Base-by-base conservation (phyloP, 768 basidiomycete genomes). In the Boletus pseudo-olivaceus region DNA sequence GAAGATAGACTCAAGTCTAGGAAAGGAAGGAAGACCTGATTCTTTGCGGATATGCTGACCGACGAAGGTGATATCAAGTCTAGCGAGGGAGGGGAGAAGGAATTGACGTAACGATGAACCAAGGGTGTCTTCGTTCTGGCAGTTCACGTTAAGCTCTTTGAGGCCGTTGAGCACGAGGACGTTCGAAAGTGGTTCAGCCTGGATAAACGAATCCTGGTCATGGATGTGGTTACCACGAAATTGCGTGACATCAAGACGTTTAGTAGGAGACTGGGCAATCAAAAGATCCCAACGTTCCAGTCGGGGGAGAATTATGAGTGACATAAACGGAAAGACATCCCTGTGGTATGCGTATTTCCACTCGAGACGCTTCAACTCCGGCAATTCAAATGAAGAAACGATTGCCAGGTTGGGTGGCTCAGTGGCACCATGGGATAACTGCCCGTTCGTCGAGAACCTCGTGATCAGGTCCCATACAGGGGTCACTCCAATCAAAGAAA, bases 1-100 rank as follows among this genome's bases (percentile, higher is more conserved):
- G 62, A 83, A 81, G 53, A 84, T 70, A 35, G 70, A 75, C 64
- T 82, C 80, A 29, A 80, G 72, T 30, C 76, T 74, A 37, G 79
- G 78, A 49, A 83, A 67, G 7, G 59, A 48, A 14, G 77, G 75
- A 14, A 61, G 17, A 23, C 50, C 54, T 39, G 62, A 47, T 38
- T 59, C 62, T 55, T 60, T 64, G 43, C 60, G 62, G 32, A 50
- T 46, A 26, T 62, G 61, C 19, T 62, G 65, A 49, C 72, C 74
- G 44, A 73, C 58, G 48, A 76, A 75, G 37, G 73, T 66, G 48
- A 82, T 63, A 50, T 78, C 77, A 49, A 80, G 69, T 46, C 72
- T 76, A 60, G 76, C 64, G 43, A 82, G 75, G 40, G 62, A 62
- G 2, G 79, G 78, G 54, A 82, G 73, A 38, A 69, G 54, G 55